A percentile compares a stretch with the other conserved stretches of the same genome.
phyloP scores from a whole-genome alignment of 441 rosid species.

The Populus hybrid region DNA sequence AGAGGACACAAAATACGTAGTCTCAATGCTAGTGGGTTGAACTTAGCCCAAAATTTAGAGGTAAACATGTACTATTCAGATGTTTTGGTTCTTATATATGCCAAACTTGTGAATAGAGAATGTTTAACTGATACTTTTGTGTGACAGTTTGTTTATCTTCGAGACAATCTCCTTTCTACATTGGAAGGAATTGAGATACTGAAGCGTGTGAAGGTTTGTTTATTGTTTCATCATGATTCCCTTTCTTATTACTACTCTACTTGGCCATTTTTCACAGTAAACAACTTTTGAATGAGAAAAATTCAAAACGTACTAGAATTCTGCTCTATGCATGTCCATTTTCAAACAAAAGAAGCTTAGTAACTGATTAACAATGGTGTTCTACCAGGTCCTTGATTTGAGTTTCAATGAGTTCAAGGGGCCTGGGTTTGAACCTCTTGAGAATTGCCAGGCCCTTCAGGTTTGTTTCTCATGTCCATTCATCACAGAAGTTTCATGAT shows the following conservation, averaged over 20 bases:
- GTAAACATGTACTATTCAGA: slow-evolving; percentile 32
- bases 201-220: slow-evolving; percentile 88
- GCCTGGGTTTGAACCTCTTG: slow-evolving; percentile 98
- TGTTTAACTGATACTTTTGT: slow-evolving; percentile 20
- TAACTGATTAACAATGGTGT: slow-evolving; percentile 11
- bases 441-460: slow-evolving; percentile 89
- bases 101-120: slow-evolving; percentile 1
- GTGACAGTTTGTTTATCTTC: slow-evolving; percentile 91
- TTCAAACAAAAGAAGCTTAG: slow-evolving; percentile 4
- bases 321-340: slow-evolving; percentile 1
- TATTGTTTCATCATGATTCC: neutral
- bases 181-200: slow-evolving; percentile 94
- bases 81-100: slow-evolving; percentile 12
- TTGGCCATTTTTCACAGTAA: neutral
- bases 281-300: neutral
- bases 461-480: slow-evolving; percentile 43
- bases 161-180: slow-evolving; percentile 88
- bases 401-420: slow-evolving; percentile 99
- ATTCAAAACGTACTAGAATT: neutral
- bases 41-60: slow-evolving; percentile 85
- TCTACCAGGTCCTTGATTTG: slow-evolving; percentile 88
- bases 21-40: slow-evolving; percentile 76
- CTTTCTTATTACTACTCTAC: neutral
- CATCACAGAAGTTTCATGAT: slow-evolving; percentile 13
- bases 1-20: slow-evolving; percentile 92